These are phyloP conservation scores for Asterophora parasitica DNA, from an alignment of 768 basidiomycete species.

Conservation along the genomic window DNA sequence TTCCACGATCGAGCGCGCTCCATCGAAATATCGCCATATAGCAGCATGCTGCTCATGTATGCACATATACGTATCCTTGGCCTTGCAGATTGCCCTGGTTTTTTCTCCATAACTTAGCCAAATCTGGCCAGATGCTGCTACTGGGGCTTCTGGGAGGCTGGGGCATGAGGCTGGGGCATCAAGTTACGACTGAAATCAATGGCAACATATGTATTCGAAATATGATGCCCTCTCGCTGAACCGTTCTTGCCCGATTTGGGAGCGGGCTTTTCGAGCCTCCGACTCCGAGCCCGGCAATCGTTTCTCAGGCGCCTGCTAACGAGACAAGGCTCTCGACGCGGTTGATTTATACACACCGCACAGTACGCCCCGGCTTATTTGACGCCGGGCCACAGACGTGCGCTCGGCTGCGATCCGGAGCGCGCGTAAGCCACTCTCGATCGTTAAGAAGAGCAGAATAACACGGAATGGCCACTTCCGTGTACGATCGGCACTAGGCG, in stretches of 20 bases:
- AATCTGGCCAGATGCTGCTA: background rate
- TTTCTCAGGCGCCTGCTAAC: no score
- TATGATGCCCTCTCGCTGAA: background rate
- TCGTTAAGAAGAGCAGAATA: background rate
- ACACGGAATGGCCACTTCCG: conserved; percentile 1
- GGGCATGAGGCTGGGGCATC: no score
- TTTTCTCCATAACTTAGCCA: background rate
- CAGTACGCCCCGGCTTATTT: background rate
- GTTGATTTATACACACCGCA: background rate
- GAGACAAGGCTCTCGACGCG: background rate
- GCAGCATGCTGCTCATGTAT: no score
- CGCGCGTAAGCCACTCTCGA: background rate
- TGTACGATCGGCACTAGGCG: conserved; percentile 3
- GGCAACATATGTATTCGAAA: background rate
- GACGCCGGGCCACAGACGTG: background rate
- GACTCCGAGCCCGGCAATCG: conserved; percentile 8
- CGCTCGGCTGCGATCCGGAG: background rate
- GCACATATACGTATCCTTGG: background rate
- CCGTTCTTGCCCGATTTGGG: conserved; percentile 20
- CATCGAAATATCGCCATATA: background rate
- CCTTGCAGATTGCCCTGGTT: background rate
- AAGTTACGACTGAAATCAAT: background rate
- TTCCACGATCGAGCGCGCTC: background rate
- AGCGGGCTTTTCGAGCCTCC: conserved; percentile 31
- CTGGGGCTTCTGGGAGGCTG: conserved; percentile 1